Conservation (phyloP, 139 green algal species). For the Micromonas commoda region DNA sequence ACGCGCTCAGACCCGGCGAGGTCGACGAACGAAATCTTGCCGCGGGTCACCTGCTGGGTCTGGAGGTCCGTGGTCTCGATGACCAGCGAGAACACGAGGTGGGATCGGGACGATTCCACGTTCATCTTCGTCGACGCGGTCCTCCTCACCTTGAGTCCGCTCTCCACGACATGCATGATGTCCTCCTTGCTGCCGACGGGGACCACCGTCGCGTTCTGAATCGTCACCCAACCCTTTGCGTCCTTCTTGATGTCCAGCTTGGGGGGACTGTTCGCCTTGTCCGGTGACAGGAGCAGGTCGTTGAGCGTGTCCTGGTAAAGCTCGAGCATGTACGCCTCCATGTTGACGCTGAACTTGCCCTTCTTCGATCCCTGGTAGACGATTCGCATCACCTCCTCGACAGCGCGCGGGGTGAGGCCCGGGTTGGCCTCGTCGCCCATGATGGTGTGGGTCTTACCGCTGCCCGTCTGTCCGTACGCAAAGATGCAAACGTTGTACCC, state of each 20-base stretch:
- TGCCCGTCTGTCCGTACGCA: constrained; percentile 69
- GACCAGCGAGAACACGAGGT: constrained; percentile 90
- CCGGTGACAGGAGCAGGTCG: constrained; percentile 72
- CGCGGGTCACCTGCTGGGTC: constrained; percentile 74
- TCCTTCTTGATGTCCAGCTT: constrained; percentile 99
- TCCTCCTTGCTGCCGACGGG: constrained; percentile 29
- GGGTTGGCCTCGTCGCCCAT: constrained; percentile 56
- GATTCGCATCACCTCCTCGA: constrained; percentile 79
- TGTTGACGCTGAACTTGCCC: constrained; percentile 67
- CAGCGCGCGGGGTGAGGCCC: constrained; percentile 77
- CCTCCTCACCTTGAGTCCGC: constrained; percentile 34
- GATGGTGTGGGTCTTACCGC: constrained; percentile 57
- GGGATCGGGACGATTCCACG: constrained; percentile 50
- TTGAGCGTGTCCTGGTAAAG: constrained; percentile 81
- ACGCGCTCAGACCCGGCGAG: constrained; percentile 88
- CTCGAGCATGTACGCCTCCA: constrained; percentile 92
- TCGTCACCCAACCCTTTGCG: constrained; percentile 83
- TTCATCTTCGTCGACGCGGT: constrained; percentile 42
- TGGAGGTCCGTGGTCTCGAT: constrained; percentile 91
- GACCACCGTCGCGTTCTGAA: constrained; percentile 71
- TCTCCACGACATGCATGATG: constrained; percentile 31
- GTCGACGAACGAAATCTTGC: constrained; percentile 94
- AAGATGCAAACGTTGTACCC: constrained; percentile 89
- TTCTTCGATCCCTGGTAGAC: constrained; percentile 55
- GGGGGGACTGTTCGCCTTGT: constrained; percentile 29